Evolutionary conservation across 352 stramenopile species (phyloP), one percentile per base, ranked within the genome.

Genomic region (Globisporangium radiosum): DNA sequence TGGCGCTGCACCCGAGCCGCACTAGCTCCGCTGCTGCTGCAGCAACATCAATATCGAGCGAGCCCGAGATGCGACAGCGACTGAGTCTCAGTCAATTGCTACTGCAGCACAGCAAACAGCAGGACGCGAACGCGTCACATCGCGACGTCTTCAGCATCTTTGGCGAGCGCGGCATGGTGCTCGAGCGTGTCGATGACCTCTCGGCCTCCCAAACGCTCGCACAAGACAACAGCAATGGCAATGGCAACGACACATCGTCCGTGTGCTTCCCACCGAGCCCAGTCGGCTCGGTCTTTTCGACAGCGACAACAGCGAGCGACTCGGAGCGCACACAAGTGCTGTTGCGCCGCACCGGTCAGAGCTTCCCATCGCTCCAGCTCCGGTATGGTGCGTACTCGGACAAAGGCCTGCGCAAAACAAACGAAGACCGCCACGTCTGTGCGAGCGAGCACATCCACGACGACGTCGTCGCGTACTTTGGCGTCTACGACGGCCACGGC

Each of bases 101-200:
- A 17, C 69, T 82, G 51, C 56, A 76, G 47, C 67, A 85, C 44
- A 70, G 72, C 50, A 86, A 84, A 58, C 76, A 82, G 47, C 63
- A 73, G 44, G 69, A 64, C 25, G 66, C 52, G 37, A 77, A 68
- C 57, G 60, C 65, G 57, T 70, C 70, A 43, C 79, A 91, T 56
- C 82, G 85, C 38, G 85, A 94, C 61, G 85, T 94, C 47, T 92
- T 94, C 56, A 92, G 78, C 72, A 91, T 94, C 55, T 94, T 94
- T 43, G 83, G 69, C 19, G 85, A 94, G 56, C 77, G 67, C 52
- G 85, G 85, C 50, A 88, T 91, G 81, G 54, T 79, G 19, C 68
- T 94, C 9, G 80, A 90, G 52, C 53, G 64, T 44, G 47, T 63
- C 10, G 63, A 74, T 7, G 36, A 52, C 43, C 47, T 8, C 19